phyloP scores from a whole-genome alignment of 2,329 filamentous ascomycete species.

The Byssochlamys sp. region DNA sequence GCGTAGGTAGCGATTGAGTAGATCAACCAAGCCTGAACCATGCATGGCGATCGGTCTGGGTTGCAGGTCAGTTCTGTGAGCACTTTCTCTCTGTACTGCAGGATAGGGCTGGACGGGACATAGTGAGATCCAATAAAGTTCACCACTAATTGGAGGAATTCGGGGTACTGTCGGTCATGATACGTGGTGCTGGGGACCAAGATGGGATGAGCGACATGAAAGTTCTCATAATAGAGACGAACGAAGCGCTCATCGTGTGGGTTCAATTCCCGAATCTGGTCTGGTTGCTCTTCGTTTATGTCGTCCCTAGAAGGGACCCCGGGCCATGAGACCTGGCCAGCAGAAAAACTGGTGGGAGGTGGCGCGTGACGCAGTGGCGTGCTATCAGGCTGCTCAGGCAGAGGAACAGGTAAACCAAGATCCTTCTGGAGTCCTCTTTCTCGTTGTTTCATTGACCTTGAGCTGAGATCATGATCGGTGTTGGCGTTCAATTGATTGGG shows the following conservation, averaged over 20 bases:
- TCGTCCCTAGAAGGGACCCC: no score
- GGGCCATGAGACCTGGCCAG: no score
- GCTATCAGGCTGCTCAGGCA: no score
- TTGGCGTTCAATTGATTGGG: neutral
- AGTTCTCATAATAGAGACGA: constrained; percentile 44
- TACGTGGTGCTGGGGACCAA: constrained; percentile 38
- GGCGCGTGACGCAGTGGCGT: no score
- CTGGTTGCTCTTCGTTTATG: constrained; percentile 1
- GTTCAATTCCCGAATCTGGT: constrained; percentile 15
- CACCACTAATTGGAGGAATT: constrained; percentile 41
- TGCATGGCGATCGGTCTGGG: constrained; percentile 20
- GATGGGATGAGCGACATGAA: constrained; percentile 46
- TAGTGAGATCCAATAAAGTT: constrained; percentile 46
- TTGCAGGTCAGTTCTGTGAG: constrained; percentile 14
- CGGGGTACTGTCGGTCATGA: constrained; percentile 32
- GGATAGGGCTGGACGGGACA: constrained; percentile 21
- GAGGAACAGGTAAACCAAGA: no score
- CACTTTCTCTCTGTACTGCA: constrained; percentile 18
- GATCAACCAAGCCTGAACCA: constrained; percentile 29
- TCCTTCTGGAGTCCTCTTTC: no score
- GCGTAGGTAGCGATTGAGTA: constrained; percentile 28
- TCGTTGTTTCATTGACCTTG: no score
- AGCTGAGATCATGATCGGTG: no score
- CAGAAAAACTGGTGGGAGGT: no score
- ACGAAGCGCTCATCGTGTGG: constrained; percentile 15